Evolutionary conservation across 2,329 filamentous ascomycete genomes (phyloP), one percentile per base, ranked within the genome.

Genomic region (Ophiosphaerella narmari): DNA sequence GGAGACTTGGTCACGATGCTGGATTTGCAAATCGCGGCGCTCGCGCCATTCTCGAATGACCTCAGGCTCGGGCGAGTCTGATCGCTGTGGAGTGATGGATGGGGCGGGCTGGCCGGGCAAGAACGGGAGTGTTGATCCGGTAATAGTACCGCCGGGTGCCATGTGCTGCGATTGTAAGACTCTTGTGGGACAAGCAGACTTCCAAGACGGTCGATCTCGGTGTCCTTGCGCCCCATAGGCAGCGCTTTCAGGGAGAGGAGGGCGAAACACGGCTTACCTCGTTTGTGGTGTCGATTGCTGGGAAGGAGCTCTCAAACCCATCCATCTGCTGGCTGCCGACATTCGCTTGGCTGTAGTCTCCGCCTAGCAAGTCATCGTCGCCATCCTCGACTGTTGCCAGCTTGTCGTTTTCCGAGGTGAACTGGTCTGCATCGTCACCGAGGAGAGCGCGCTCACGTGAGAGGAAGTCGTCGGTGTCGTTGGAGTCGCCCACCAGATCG

Each of bases 391-490:
- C 82, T 35, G 84, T 84, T 48, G 82, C 81, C 50, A 82, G 79
- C 71, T 78, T 79, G 74, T 96, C 90, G 68, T 87, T 86, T 54
- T 85, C 82, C 29, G 89, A 89, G 57, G 88, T 82, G 74, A 99
- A 99, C 78, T 92, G 89, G 65, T 91, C 84, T 53, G 94, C 94
- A 74, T 97, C 94, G 57, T 96, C 94, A 60, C 94, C 94, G 7
- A 99, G 85, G 14, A 88, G 77, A 54, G 91, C 94, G 70, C 91
- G 90, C 78, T 99, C 94, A 62, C 93, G 90, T 56, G 90, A 86
- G 41, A 97, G 85, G 74, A 99, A 97, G 75, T 96, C 91, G 68
- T 90, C 86, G 55, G 84, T 80, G 29, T 87, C 86, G 26, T 83
- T 79, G 8, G 82, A 78, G 55, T 79, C 81, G 55, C 81, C 79